These are phyloP conservation scores for Blastocrithidia nonstop DNA, from an alignment of 208 protist species.

Conservation along the genomic window DNA sequence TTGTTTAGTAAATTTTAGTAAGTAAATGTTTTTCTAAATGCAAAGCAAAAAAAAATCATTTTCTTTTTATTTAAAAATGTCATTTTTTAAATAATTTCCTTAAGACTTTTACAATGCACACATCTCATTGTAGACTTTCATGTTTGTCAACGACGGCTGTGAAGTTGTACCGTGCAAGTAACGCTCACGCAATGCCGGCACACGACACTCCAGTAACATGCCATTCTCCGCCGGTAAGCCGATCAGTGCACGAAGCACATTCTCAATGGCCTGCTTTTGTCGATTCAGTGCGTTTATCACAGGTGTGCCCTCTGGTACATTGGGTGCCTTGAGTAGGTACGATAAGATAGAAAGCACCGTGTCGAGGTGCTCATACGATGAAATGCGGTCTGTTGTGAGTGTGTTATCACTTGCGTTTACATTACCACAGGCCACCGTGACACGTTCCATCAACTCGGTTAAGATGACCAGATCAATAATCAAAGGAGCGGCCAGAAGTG, in stretches of 20 bases:
- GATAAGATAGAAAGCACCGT: constrained; percentile 89
- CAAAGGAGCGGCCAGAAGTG: constrained; percentile 94
- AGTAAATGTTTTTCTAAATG: too few species aligned
- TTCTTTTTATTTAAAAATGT: constrained; percentile 1
- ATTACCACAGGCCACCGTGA: constrained; percentile 56
- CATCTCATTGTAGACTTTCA: neutral
- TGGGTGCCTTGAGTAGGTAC: constrained; percentile 95
- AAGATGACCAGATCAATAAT: constrained; percentile 97
- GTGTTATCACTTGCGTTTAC: too few species aligned
- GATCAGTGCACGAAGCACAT: constrained; percentile 91
- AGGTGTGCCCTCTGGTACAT: constrained; percentile 87
- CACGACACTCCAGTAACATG: constrained; percentile 92
- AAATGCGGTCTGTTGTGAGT: constrained; percentile 10
- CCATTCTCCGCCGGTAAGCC: constrained; percentile 91
- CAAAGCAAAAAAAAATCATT: constrained; percentile 3
- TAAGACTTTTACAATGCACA: neutral
- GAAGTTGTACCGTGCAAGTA: constrained; percentile 5
- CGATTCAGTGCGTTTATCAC: constrained; percentile 96
- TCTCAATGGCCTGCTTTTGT: constrained; percentile 91
- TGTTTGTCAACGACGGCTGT: neutral
- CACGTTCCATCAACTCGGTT: constrained; percentile 91
- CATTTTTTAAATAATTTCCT: neutral
- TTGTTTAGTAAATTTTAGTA: too few species aligned
- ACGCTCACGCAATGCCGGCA: constrained; percentile 42
- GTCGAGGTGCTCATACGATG: constrained; percentile 80